Base-by-base conservation (phyloP, 2,329 filamentous ascomycete species). In the Aspergillus fischeri region DNA sequence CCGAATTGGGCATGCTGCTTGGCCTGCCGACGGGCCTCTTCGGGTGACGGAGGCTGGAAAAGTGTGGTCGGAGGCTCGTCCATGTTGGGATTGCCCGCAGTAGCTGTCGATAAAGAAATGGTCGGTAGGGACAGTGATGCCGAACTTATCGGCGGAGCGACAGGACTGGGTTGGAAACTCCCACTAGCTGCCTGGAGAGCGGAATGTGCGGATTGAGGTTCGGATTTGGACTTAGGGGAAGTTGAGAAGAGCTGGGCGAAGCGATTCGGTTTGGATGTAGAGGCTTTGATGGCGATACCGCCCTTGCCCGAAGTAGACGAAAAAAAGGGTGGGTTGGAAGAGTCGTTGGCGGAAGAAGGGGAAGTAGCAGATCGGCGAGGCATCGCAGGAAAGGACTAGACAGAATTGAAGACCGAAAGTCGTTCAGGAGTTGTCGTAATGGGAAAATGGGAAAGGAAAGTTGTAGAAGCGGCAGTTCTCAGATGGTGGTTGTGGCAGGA, bases 1-100 rank as follows among this genome's bases (percentile, higher is more conserved):
- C 90, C 94, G 70, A 97, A 99, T 71, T 97, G 92, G 38, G 93
- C 89, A 70, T 97, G 90, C 67, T 88, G 84, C 70, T 86, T 88
- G 57, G 87, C 87, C 73, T 91, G 83, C 61, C 85, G 85, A 60
- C 87, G 86, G 49, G 87, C 83, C 76, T 97, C 92, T 70, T 89
- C 89, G n/a, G 87, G 88, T 7, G 91, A 90, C 56, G 90, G 90
- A 29, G 94, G 92, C 70, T 93, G 86, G 76, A 96, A 97, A 52
- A 97, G 85, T 8, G 86, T 96, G 51, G 89, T 89, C 14, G 88
- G 81, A 51, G 87, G 81, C 66, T 89, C 84, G 66, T 96, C 89
- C 73, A 85, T 84, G 67, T 83, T 87, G 72, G 86, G 84, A 76
- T 81, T 94, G 66, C 90, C 89, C 61, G 86, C 88, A 29, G 86